Percentiles rank a stretch among this genome's conserved stretches.
phyloP scores from a whole-genome alignment of 78 protist genomes.

The Dictyostelium intermedium region DNA sequence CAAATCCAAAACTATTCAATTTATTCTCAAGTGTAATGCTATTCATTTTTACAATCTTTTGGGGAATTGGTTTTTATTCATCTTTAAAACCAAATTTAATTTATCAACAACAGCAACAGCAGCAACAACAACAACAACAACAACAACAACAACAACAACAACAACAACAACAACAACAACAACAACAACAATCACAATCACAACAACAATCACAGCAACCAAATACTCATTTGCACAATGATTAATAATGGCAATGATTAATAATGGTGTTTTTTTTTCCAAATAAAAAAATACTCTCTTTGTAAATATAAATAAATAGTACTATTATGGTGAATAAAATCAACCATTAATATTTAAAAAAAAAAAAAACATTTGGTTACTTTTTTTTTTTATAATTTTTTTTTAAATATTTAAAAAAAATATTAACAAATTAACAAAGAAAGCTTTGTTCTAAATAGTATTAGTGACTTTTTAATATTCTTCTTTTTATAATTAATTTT shows the following conservation, averaged over 20 bases:
- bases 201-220: neutral
- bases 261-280: neutral
- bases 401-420: too few species aligned
- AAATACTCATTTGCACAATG: neutral
- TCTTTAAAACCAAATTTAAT: conserved; percentile 3
- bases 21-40: conserved; percentile 14
- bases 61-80: conserved; percentile 57
- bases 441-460: too few species aligned
- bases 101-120: neutral
- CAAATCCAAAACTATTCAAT: conserved; percentile 47
- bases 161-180: too few species aligned
- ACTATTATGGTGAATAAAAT: neutral
- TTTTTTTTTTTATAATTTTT: too few species aligned
- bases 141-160: neutral
- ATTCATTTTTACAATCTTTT: conserved; percentile 30
- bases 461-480: too few species aligned
- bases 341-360: too few species aligned
- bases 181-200: too few species aligned
- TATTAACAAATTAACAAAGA: too few species aligned
- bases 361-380: too few species aligned
- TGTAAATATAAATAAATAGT: neutral
- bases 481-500: too few species aligned
- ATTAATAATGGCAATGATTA: neutral
- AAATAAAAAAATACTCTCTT: neutral
- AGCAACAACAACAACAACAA: neutral